Percentiles rank a stretch among this genome's conserved stretches.
phyloP scores from a whole-genome alignment of 345 rosid genomes.

The Salix udensis region DNA sequence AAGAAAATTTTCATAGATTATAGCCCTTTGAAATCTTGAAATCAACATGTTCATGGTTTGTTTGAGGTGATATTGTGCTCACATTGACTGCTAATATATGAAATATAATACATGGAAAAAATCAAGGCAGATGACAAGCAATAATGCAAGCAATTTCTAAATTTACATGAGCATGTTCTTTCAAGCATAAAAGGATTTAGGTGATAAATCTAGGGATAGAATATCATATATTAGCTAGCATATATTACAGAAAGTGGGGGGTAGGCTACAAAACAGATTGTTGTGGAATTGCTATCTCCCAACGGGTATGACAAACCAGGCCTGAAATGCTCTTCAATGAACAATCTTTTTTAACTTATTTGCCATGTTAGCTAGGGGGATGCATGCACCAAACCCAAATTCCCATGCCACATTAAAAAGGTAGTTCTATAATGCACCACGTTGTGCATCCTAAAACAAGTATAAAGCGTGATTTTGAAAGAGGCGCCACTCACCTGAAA shows the following conservation, averaged over 20 bases:
- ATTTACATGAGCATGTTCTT: not conserved
- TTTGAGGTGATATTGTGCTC: not conserved
- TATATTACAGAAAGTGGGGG: not conserved
- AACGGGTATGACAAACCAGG: not conserved
- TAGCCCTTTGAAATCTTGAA: not conserved
- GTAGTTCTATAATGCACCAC: not conserved
- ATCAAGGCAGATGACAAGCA: too few species aligned
- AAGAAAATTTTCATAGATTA: not conserved
- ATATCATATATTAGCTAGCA: not conserved
- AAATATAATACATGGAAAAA: not conserved
- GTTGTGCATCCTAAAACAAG: slow-evolving; percentile 4
- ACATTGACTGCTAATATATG: too few species aligned
- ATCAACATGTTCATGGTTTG: not conserved
- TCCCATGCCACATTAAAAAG: slow-evolving; percentile 6
- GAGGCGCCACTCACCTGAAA: slow-evolving; percentile 72
- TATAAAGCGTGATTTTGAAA: slow-evolving; percentile 14
- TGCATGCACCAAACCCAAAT: not conserved
- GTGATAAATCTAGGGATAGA: not conserved
- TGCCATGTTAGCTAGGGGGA: not conserved
- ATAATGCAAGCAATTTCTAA: not conserved
- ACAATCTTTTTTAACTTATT: not conserved
- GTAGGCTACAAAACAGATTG: not conserved
- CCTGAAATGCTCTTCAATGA: not conserved
- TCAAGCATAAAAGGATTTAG: not conserved
- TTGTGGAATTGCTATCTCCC: not conserved